Base-by-base conservation (phyloP, 164 flowering plant genomes). In the Magnolia kwangsiensis region DNA sequence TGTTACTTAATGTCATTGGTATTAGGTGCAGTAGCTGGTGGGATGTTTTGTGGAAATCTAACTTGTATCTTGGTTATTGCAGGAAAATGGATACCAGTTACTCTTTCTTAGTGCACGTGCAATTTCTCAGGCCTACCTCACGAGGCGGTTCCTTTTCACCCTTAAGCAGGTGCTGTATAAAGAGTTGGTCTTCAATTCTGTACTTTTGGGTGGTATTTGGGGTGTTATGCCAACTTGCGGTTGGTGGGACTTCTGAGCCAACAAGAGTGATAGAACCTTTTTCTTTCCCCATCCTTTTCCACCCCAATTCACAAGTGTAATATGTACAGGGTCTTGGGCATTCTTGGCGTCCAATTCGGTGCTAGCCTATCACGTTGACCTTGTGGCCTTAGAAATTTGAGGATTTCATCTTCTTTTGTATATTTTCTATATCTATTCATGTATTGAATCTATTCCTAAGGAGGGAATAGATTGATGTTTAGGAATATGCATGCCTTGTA, bases 81-180 rank as follows among this genome's bases (percentile, higher is more conserved):
- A 93, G 98, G 96, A 93, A 82, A 96, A 96, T 84, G 99, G 98
- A 45, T 96, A 92, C 84, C 91, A 96, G 69, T 66, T 96, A 76
- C 91, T 96, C 77, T 96, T 94, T 76, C 92, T 96, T 13, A 96
- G 99, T 86, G 99, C 99, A 70, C 97, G 99, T 65, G 84, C 99
- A 51, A 96, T 96, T 75, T 88, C 97, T 72, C 99, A 94, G 85
- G 95, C 99, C 59, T 83, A 87, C 81, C 83, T 75, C 67, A 96
- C 99, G 5, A 85, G 99, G 77, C 94, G 85, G 78, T 96, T 96
- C 84, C 82, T 96, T 37, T 79, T 88, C 82, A 94, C 89, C 83
- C 90, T 96, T 78, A 94, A 89, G 87, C 98, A 96, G 97, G 99
- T 93, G 72, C 76, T 67, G 61, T 72, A 18, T 19, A 18, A 68